Evolutionary conservation across 1,284 basidiomycete species (phyloP).

Genomic region (Chalciporus sp.): DNA sequence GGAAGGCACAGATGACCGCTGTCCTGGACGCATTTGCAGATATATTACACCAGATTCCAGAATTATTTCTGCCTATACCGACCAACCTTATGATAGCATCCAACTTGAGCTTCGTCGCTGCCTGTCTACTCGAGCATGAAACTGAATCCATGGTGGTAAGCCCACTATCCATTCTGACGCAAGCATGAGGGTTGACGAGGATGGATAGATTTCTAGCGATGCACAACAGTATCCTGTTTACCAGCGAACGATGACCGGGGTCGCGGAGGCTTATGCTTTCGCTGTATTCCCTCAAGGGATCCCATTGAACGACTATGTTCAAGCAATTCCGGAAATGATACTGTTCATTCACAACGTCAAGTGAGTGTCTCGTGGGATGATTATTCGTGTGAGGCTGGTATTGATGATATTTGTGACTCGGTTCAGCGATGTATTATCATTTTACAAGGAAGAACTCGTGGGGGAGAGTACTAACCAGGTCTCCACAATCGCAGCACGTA

Average conservation of each 20-base stretch:
- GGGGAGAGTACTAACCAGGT: constrained; percentile 39
- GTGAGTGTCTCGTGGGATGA: too few relatives aligned
- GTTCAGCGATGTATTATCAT: constrained; percentile 39
- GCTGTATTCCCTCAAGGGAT: constrained; percentile 34
- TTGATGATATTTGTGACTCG: too few relatives aligned
- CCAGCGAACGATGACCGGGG: constrained; percentile 33
- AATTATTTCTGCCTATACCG: constrained; percentile 18
- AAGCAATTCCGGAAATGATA: constrained; percentile 36
- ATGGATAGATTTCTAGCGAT: constrained; percentile 17
- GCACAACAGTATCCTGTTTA: constrained; percentile 32
- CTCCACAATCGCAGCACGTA: constrained; percentile 29
- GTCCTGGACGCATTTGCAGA: constrained; percentile 34
- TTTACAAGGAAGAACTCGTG: constrained; percentile 9
- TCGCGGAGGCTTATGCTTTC: constrained; percentile 30
- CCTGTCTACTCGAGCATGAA: constrained; percentile 33
- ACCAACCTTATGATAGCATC: constrained; percentile 34
- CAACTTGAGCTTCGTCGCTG: constrained; percentile 29
- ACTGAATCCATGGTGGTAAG: constrained; percentile 21
- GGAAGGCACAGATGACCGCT: constrained; percentile 22
- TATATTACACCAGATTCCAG: constrained; percentile 20
- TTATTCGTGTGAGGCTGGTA: too few relatives aligned
- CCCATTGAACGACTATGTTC: constrained; percentile 33
- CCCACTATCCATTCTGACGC: too few relatives aligned
- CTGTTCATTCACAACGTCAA: constrained; percentile 35
- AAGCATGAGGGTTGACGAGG: too few relatives aligned